A percentile compares a stretch with the other conserved stretches of the same genome.
phyloP scores from a whole-genome alignment of 192 early-diverging fungal genomes.

The Coemansia asiatica region DNA sequence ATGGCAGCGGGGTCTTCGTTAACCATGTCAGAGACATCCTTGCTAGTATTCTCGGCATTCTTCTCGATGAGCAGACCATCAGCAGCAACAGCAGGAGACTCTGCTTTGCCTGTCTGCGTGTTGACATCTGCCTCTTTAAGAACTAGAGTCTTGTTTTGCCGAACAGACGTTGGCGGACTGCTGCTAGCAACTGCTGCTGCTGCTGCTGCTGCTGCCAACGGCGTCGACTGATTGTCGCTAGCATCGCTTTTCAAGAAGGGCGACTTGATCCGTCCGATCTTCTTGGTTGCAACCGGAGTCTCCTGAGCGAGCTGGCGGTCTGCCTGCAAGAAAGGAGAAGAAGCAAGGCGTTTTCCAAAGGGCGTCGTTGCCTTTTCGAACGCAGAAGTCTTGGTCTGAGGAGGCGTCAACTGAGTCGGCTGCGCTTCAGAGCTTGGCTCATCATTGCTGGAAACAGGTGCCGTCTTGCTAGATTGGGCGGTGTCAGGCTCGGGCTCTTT shows the following conservation, averaged over 20 bases:
- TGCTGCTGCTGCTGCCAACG: neutral
- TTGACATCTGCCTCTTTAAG: neutral
- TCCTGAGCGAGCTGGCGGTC: conserved; percentile 34
- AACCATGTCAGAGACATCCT: neutral
- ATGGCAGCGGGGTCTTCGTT: neutral
- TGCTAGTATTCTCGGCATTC: neutral
- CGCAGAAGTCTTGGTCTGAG: conserved; percentile 16
- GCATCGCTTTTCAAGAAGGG: conserved; percentile 35
- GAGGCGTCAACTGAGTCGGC: conserved; percentile 12
- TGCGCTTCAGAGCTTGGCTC: conserved; percentile 7
- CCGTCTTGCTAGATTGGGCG: neutral
- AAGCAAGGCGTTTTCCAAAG: conserved; percentile 37
- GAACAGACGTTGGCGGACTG: neutral
- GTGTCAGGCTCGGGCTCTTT: conserved; percentile 1
- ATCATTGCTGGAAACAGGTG: neutral
- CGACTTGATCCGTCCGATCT: conserved; percentile 43
- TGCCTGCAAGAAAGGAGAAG: conserved; percentile 51
- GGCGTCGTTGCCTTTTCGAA: conserved; percentile 28
- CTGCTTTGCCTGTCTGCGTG: neutral
- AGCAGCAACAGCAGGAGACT: neutral
- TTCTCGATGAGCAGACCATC: too few species aligned
- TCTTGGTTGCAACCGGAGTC: conserved; percentile 15
- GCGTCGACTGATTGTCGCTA: neutral
- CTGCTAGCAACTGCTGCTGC: neutral
- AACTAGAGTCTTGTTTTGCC: too few species aligned